A percentile compares a stretch with the other conserved stretches of the same genome.
These are phyloP conservation scores for Boletus insuetus DNA, from an alignment of 768 basidiomycete species.

Conservation along the genomic window DNA sequence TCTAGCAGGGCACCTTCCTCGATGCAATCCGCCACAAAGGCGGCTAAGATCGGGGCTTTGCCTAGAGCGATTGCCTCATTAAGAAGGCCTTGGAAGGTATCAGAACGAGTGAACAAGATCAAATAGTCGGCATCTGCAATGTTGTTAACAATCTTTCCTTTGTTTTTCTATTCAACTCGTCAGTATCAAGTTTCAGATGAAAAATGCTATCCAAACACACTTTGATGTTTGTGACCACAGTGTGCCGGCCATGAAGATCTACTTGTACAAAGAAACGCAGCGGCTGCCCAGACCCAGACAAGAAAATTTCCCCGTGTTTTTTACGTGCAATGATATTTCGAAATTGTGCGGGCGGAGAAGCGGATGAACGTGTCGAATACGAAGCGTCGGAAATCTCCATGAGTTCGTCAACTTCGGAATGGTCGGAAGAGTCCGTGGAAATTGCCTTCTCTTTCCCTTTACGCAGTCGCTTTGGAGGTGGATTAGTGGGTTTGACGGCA, in stretches of 20 bases:
- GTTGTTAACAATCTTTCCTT: slow-evolving; percentile 55
- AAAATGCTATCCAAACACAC: slow-evolving; percentile 33
- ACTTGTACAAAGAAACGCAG: slow-evolving; percentile 66
- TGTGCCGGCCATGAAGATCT: slow-evolving; percentile 54
- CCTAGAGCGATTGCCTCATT: slow-evolving; percentile 32
- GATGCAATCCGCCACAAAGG: slow-evolving; percentile 55
- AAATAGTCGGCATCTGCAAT: slow-evolving; percentile 59
- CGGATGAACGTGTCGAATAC: slow-evolving; percentile 10
- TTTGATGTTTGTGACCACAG: slow-evolving; percentile 57
- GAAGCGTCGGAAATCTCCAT: slow-evolving; percentile 6
- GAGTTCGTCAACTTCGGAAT: slow-evolving; percentile 16
- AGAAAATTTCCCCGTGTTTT: slow-evolving; percentile 41
- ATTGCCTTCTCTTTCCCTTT: slow-evolving; percentile 31
- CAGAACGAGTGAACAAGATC: slow-evolving; percentile 52
- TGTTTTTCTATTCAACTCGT: slow-evolving; percentile 51
- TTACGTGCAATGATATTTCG: slow-evolving; percentile 15
- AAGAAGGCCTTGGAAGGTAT: slow-evolving; percentile 49
- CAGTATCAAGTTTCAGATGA: not conserved
- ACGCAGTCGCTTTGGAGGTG: slow-evolving; percentile 19
- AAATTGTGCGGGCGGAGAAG: slow-evolving; percentile 13
- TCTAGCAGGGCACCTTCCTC: slow-evolving; percentile 43
- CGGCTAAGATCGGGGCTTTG: slow-evolving; percentile 48
- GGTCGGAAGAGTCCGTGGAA: slow-evolving; percentile 17
- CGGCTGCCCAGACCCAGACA: slow-evolving; percentile 38
- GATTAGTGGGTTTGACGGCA: slow-evolving; percentile 14